Evolutionary conservation across 1,284 basidiomycete genomes (phyloP), one percentile per base, ranked within the genome.

Genomic region (Puccinia horiana): DNA sequence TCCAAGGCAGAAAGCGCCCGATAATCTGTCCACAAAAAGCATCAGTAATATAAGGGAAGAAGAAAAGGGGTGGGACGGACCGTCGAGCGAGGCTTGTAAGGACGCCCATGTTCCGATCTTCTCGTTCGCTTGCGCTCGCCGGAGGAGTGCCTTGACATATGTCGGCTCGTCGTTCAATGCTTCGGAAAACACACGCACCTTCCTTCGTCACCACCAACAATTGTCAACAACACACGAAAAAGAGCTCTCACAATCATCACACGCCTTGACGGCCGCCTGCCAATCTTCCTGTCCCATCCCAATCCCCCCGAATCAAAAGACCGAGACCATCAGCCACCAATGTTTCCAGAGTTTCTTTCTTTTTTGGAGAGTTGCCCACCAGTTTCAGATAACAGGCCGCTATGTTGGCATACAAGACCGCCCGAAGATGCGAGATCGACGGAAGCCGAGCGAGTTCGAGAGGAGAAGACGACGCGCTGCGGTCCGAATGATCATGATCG

Each of bases 111-210:
- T 91, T 76, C 90, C 90, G 32, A 98, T 88, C 44, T 89, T 88
- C 83, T 95, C 94, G 86, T 95, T 97, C 0, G 93, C 93, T 32
- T 90, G 86, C 1, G 95, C 95, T 23, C 96, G 91, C 84, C 96
- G 89, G 85, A 95, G 93, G 1, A 98, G 88, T 0, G 93, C 95
- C 87, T 98, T 98, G 84, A 92, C 86, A 86, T 98, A 97, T 18
- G 88, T 86, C 4, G 94, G 92, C 84, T 96, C 93, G 85, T 98
- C 93, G 29, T 89, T 87, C 18, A 99, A 89, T 9, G 96, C 96
- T 96, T 84, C 40, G 82, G 76, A 73, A 37, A 18, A 16, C 42
- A 49, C 37, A 76, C n/a, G n/a, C n/a, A n/a, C n/a, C n/a, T n/a
- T n/a, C n/a, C n/a, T n/a, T n/a, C n/a, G n/a, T n/a, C n/a, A n/a